Evolutionary conservation across 2,329 filamentous ascomycete genomes (phyloP), one percentile per base, ranked within the genome.

Genomic region (Alternaria arborescens): DNA sequence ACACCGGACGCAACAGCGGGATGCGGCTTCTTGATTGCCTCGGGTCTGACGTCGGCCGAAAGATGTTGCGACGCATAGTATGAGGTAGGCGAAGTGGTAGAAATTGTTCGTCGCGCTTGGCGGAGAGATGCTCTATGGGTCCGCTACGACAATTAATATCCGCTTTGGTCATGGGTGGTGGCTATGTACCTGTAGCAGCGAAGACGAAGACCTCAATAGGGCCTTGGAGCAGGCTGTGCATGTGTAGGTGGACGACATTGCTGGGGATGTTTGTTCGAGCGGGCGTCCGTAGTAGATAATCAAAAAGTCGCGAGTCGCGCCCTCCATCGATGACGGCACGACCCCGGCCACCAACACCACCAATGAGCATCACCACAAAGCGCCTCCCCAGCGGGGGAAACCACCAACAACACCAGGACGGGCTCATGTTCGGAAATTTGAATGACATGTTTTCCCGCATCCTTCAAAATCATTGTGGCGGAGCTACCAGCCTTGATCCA

Each of bases 231-330:
- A 80, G 60, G 75, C 68, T 61, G 67, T 71, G 65, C 78, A 80
- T 6, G 73, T 77, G 67, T 73, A 78, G 57, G 62, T 72, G 50
- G 75, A 72, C 40, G 77, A 74, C 78, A 80, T 80, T 64, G 69
- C 61, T 40, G 62, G 30, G 32, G 59, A 41, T 61, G 55, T 51
- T 38, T 28, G 48, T 55, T 60, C 54, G 47, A 41, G 38, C 51
- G 28, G 51, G 32, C 38, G 54, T 43, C 26, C 60, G 40, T 62
- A 44, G 36, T 48, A 14, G 51, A 51, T 53, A 53, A 63, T 63
- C 66, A 68, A 71, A 70, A 74, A 67, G 68, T 72, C 66, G 70
- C 63, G 65, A 67, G 60, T 63, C 67, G 69, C 69, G 68, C 66
- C 65, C 52, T 62, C 69, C 46, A 68, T 72, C 70, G 67, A 75